Percentiles rank a stretch among this genome's conserved stretches.
Evolutionary conservation across 1,284 basidiomycete species (phyloP).

Genomic region (Cutaneotrichosporon sp.): DNA sequence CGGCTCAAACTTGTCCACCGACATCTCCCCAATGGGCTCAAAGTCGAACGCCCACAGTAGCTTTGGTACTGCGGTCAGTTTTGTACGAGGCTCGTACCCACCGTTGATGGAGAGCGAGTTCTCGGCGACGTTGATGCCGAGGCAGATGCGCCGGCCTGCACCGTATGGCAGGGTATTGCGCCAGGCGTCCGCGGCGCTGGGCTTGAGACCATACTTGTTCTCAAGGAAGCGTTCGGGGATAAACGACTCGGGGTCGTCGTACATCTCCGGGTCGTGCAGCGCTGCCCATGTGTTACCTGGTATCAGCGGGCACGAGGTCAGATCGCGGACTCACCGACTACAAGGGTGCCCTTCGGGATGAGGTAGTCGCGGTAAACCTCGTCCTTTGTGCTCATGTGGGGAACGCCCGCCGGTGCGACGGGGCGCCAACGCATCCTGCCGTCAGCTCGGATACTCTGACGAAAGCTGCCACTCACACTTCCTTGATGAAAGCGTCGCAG

Average conservation of each 20-base stretch:
- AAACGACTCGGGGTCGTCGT: constrained; percentile 8
- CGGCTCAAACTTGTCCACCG: constrained; percentile 9
- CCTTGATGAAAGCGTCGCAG: constrained; percentile 11
- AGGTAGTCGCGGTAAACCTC: constrained; percentile 9
- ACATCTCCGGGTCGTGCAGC: constrained; percentile 10
- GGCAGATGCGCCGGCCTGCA: constrained; percentile 7
- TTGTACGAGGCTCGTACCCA: background rate
- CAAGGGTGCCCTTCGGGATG: constrained; percentile 7
- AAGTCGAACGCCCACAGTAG: constrained; percentile 13
- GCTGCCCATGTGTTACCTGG: constrained; percentile 10
- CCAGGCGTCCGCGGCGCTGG: background rate
- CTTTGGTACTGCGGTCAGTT: constrained; percentile 7
- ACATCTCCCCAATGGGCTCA: constrained; percentile 7
- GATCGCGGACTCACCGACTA: constrained; percentile 1
- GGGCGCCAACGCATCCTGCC: constrained; percentile 11
- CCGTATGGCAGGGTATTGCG: constrained; percentile 10
- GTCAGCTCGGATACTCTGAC: too few species aligned
- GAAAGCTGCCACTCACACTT: constrained; percentile 9
- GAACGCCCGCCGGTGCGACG: constrained; percentile 9
- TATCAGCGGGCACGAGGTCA: background rate
- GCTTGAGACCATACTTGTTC: constrained; percentile 6
- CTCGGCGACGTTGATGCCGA: constrained; percentile 8
- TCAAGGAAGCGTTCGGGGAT: constrained; percentile 6
- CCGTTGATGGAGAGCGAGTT: constrained; percentile 13
- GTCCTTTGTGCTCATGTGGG: constrained; percentile 10